phyloP scores from a whole-genome alignment of 192 early-diverging fungal genomes.

The Glomus cerebriforme region DNA sequence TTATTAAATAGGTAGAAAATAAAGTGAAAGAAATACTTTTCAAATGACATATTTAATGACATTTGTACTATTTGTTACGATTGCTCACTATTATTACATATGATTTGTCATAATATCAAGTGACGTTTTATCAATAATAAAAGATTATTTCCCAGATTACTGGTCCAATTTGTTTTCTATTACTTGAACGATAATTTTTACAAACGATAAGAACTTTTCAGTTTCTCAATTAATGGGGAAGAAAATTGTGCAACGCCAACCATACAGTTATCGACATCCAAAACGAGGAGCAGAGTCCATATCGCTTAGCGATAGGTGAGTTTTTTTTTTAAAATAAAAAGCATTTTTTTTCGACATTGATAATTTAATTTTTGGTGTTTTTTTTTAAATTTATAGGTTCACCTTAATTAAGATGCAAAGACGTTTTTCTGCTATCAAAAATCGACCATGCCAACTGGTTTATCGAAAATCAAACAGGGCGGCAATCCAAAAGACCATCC shows the following conservation, averaged over 20 bases:
- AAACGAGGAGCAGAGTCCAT: not conserved
- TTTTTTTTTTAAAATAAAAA: not conserved
- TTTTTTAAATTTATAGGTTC: not conserved
- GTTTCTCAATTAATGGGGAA: not conserved
- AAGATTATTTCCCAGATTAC: no score
- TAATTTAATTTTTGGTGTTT: not conserved
- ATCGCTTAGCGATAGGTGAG: not conserved
- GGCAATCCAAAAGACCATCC: not conserved
- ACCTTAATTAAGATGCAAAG: not conserved
- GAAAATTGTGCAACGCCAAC: not conserved
- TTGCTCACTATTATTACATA: no score
- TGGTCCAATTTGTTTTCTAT: no score
- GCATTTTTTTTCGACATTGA: not conserved
- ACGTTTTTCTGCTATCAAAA: not conserved
- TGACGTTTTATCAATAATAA: no score
- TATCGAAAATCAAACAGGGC: not conserved
- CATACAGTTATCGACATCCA: not conserved
- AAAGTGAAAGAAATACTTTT: no score
- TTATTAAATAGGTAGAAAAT: no score
- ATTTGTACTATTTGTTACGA: no score
- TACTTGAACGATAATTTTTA: not conserved
- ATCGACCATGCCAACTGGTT: not conserved
- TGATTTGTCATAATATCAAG: no score
- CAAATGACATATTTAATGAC: no score
- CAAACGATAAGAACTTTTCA: not conserved